Evolutionary conservation across 1,284 basidiomycete genomes (phyloP), one percentile per base, ranked within the genome.

Genomic region (Tilletia setariae): DNA sequence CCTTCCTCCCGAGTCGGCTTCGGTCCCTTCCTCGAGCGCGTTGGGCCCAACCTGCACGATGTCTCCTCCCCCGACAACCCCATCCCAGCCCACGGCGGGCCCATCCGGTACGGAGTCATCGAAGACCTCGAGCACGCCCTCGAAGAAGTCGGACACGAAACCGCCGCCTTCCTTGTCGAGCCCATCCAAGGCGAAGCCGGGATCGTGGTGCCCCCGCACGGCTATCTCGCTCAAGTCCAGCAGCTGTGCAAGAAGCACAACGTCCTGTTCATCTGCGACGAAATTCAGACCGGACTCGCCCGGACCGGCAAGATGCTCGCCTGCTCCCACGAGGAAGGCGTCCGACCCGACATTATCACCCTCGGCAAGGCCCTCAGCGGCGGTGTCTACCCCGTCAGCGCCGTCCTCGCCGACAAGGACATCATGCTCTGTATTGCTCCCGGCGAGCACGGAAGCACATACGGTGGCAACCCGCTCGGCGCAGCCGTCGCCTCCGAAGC

Each of bases 111-210:
- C 67, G 73, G 76, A 70, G 72, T 81, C 42, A 70, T 76, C 23
- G 88, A 89, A 56, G 95, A 96, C 82, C 84, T 98, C 25, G 89
- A 91, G 84, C 86, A 86, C 25, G 94, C 92, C 1, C 84, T 98
- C 44, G 89, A 92, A 74, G 84, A 90, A 67, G 87, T 94, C 82
- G 94, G 95, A 25, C 84, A 90, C 73, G 87, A 92, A 74, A 89
- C 93, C 35, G 94, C 94, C 11, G 95, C 92, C 0, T 94, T 98
- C 86, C 87, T 98, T 69, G 88, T 98, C 8, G 95, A 98, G 84
- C 95, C 95, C 4, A 98, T 98, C 76, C 96, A 98, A 84, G 95
- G 95, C 42, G 95, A 98, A 85, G 95, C 95, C 11, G 95, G 94
- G 25, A 95, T 98, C 78, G 89, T 95, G 67, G 91, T 98, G 16